These are phyloP conservation scores for Trichoderma citrinoviride DNA, from an alignment of 2,329 filamentous ascomycete genomes.

Conservation along the genomic window DNA sequence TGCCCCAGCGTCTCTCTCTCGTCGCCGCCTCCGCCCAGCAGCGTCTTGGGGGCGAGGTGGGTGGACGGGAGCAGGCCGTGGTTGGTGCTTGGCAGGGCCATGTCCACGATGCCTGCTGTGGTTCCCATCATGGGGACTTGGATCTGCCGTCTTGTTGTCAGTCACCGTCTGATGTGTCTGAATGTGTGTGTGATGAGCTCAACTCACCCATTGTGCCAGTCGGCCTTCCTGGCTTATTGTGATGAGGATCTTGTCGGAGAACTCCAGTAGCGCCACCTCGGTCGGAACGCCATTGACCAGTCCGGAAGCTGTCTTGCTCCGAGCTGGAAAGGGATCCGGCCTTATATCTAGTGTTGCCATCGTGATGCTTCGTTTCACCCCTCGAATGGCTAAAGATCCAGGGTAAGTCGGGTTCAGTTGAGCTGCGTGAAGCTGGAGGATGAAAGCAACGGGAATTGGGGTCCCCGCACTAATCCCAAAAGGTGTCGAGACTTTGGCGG, in stretches of 20 bases:
- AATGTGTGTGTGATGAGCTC: too few relatives aligned
- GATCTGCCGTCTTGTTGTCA: conserved; percentile 50
- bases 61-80: conserved; percentile 66
- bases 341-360: conserved; percentile 45
- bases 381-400: background rate
- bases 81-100: conserved; percentile 49
- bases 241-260: conserved; percentile 87
- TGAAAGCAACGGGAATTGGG: background rate
- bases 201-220: conserved; percentile 83
- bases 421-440: background rate
- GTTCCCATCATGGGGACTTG: conserved; percentile 75
- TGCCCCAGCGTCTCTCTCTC: conserved; percentile 82
- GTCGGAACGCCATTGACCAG: conserved; percentile 67
- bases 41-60: conserved; percentile 79
- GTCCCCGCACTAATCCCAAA: conserved; percentile 39
- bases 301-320: conserved; percentile 57
- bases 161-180: background rate
- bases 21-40: conserved; percentile 78
- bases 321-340: conserved; percentile 65
- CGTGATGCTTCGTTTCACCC: background rate
- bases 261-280: conserved; percentile 68
- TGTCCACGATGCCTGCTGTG: conserved; percentile 62
- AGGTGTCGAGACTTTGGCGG: conserved; percentile 35
- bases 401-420: conserved; percentile 10
- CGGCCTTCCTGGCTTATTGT: conserved; percentile 84